Base-by-base conservation (phyloP, 192 early-diverging fungal genomes). In the Dissophora globulifera region DNA sequence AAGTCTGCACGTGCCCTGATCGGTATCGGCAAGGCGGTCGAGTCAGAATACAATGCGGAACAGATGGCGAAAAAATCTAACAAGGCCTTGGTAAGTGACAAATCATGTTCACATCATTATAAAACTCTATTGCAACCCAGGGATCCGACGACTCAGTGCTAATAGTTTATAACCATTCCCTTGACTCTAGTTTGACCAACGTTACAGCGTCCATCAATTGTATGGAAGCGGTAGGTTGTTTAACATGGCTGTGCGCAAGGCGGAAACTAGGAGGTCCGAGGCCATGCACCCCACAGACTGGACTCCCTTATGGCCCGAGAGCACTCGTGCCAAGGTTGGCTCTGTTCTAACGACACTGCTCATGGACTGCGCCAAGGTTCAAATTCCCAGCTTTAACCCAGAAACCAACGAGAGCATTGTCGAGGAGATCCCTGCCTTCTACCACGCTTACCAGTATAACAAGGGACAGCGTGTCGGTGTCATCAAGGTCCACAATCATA, bases 21-120 rank as follows among this genome's bases (percentile, higher is more conserved):
- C 46, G 69, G 69, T 30, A 85, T 98, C 33, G 94, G 92, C 32
- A 87, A 83, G 23, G 85, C 91, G 3, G 81, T 98, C 19, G 94
- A 96, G 62, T 83, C 82, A 54, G 95, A 98, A 78, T 89, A 93
- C 69, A 89, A 92, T 69, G 84, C 92, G 11, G 86, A 90, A 52
- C 85, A 92, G 38, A 86, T 94, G 81, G 89, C 89, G 41, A 87
- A 88, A 63, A 88, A 84, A 54, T 81, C 82, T 19, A 91, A 91
- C 63, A 76, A 83, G 31, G 88, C 86, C 23, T 50, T 88, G 43
- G 74, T 91, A 55, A 63, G 69, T 13, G 56, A 60, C 30, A 75
- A 7, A 16, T 45, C 43, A 4, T 45, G 10, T 45, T n/a, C 13
- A 38, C 13, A 9, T 38, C 13, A 9, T 38, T 38, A 38, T 38